Evolutionary conservation across 2,329 filamentous ascomycete species (phyloP).

Genomic region (Phyllosticta citrichinensis): DNA sequence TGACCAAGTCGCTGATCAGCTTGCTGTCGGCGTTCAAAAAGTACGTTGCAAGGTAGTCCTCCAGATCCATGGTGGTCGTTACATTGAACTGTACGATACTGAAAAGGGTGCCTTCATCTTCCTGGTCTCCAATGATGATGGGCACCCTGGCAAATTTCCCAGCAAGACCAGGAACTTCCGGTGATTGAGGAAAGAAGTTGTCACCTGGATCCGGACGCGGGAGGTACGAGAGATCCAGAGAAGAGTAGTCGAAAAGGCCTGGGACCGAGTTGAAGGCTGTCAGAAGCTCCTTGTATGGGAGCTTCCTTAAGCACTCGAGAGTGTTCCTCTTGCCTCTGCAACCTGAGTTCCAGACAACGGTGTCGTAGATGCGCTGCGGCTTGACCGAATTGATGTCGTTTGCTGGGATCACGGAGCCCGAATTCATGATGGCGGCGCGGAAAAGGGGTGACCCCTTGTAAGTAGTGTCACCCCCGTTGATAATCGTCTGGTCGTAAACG

Average conservation of each 20-base stretch:
- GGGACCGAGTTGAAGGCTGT: conserved; percentile 62
- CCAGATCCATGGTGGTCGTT: conserved; percentile 48
- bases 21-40: conserved; percentile 47
- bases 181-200: conserved; percentile 48
- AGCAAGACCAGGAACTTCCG: conserved; percentile 45
- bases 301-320: conserved; percentile 38
- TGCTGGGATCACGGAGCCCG: conserved; percentile 28
- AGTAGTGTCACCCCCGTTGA: conserved; percentile 61
- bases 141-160: conserved; percentile 48
- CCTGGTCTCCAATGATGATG: conserved; percentile 62
- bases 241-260: conserved; percentile 54
- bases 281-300: conserved; percentile 41
- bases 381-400: conserved; percentile 53
- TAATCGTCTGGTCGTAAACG: conserved; percentile 63
- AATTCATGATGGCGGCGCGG: conserved; percentile 64
- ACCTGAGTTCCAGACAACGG: conserved; percentile 38
- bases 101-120: conserved; percentile 73
- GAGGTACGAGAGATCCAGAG: conserved; percentile 61
- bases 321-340: conserved; percentile 34
- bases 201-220: conserved; percentile 57
- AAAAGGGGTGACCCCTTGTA: conserved; percentile 70
- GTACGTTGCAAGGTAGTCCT: conserved; percentile 53
- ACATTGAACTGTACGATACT: conserved; percentile 60
- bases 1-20: conserved; percentile 47
- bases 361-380: conserved; percentile 49